These are phyloP conservation scores for Exsudoporus frostii DNA, from an alignment of 768 basidiomycete genomes.

Conservation along the genomic window DNA sequence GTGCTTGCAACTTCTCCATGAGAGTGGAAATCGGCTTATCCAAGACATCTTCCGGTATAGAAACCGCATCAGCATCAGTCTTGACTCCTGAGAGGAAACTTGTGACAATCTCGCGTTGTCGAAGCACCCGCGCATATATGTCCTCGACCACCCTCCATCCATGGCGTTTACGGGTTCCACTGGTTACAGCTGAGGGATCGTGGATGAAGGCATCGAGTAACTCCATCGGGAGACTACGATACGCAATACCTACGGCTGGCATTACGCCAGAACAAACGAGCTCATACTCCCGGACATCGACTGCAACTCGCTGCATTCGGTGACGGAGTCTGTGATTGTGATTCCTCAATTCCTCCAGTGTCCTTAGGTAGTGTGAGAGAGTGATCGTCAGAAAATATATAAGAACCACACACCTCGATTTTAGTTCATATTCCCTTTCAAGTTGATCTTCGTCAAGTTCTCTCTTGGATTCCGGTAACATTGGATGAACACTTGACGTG, in stretches of 20 bases:
- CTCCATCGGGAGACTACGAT: slow-evolving; percentile 55
- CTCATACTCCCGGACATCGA: slow-evolving; percentile 64
- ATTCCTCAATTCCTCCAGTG: slow-evolving; percentile 53
- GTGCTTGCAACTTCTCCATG: slow-evolving; percentile 43
- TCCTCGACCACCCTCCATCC: slow-evolving; percentile 79
- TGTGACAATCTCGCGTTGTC: slow-evolving; percentile 55
- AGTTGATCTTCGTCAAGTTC: slow-evolving; percentile 45
- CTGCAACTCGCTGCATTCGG: slow-evolving; percentile 62
- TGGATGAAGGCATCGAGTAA: slow-evolving; percentile 72
- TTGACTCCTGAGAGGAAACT: slow-evolving; percentile 39
- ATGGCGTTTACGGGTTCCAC: slow-evolving; percentile 54
- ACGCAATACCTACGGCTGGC: slow-evolving; percentile 44
- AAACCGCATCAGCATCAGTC: background rate
- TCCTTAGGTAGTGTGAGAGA: slow-evolving; percentile 35
- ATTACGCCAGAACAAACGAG: slow-evolving; percentile 51
- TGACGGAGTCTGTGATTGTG: slow-evolving; percentile 71
- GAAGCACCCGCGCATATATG: slow-evolving; percentile 57
- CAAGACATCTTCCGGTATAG: slow-evolving; percentile 41
- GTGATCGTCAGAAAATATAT: background rate
- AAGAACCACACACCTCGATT: slow-evolving; percentile 18
- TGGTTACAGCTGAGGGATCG: slow-evolving; percentile 74
- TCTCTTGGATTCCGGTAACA: slow-evolving; percentile 35
- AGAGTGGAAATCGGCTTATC: slow-evolving; percentile 54
- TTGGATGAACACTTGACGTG: slow-evolving; percentile 16
- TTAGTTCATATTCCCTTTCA: slow-evolving; percentile 53